Percentiles rank a stretch among this genome's conserved stretches.
Conservation (phyloP, 192 early-diverging fungal genomes). For the Linnemannia hyalina region DNA sequence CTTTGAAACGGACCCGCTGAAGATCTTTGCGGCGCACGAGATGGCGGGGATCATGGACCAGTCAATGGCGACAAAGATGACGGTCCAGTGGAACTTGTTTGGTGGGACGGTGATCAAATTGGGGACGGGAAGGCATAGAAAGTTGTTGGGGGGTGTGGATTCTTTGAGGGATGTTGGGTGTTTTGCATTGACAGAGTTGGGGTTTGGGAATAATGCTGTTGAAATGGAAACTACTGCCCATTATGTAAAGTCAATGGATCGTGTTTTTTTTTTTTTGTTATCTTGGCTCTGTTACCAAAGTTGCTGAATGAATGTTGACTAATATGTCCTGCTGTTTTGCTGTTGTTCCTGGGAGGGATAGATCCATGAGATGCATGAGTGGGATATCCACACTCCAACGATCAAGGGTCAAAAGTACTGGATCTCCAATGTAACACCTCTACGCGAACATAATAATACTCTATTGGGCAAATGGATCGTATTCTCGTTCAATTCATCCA, state of each 20-base stretch:
- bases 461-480: too few relatives aligned
- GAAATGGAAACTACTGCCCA: conserved; percentile 80
- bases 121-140: conserved; percentile 77
- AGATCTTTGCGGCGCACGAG: conserved; percentile 76
- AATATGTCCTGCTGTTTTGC: neutral
- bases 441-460: neutral
- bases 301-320: neutral
- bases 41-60: conserved; percentile 77
- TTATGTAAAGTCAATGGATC: conserved; percentile 47
- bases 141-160: conserved; percentile 69
- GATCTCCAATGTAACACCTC: conserved; percentile 74
- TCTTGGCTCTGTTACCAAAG: neutral
- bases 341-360: conserved; percentile 5
- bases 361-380: conserved; percentile 69
- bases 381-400: conserved; percentile 77
- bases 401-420: conserved; percentile 79
- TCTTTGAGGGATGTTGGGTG: conserved; percentile 71
- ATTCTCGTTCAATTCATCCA: too few relatives aligned
- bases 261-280: neutral
- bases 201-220: conserved; percentile 83
- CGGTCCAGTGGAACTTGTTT: conserved; percentile 37
- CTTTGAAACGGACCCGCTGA: conserved; percentile 75
- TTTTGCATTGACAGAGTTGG: conserved; percentile 81
- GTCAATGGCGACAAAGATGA: conserved; percentile 71
- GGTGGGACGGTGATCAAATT: conserved; percentile 72